phyloP scores from a whole-genome alignment of 192 early-diverging fungal species.

The Podila verticillata region DNA sequence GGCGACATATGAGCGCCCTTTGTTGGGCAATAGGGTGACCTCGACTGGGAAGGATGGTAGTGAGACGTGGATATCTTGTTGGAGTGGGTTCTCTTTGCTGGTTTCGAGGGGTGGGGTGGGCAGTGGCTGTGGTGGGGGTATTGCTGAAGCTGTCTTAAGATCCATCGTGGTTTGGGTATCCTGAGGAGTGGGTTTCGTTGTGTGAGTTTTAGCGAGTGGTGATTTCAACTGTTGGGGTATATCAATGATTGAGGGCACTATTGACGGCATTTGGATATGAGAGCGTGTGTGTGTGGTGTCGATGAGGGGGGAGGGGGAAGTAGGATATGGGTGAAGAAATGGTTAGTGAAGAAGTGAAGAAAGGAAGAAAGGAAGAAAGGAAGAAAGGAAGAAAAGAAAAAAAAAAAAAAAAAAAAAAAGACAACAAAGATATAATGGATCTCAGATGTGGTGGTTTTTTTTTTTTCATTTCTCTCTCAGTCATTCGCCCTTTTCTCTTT shows the following conservation, averaged over 20 bases:
- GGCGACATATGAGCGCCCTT: conserved; percentile 42
- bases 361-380: not conserved
- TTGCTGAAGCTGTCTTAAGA: not conserved
- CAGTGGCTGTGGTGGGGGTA: not conserved
- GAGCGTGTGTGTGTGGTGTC: not conserved
- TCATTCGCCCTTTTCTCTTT: not conserved
- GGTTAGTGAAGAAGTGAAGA: not conserved
- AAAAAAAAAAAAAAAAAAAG: conserved; percentile 1
- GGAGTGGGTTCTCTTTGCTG: not conserved
- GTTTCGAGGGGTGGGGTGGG: not conserved
- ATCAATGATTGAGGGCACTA: not conserved
- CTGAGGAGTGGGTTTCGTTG: not conserved
- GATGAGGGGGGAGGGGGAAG: not conserved
- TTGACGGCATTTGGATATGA: not conserved
- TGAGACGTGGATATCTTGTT: too few relatives aligned
- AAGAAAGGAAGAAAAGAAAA: not conserved
- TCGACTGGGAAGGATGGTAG: conserved; percentile 10
- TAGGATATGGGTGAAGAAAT: not conserved
- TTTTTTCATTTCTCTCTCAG: not conserved
- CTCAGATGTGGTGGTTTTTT: not conserved
- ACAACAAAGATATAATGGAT: too few relatives aligned
- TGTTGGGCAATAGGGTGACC: conserved; percentile 20
- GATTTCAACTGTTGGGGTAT: not conserved
- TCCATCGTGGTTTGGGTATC: not conserved
- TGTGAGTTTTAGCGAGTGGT: not conserved